Evolutionary conservation across 139 green algal genomes (phyloP).

Genomic region (Tetraselmis chui): DNA sequence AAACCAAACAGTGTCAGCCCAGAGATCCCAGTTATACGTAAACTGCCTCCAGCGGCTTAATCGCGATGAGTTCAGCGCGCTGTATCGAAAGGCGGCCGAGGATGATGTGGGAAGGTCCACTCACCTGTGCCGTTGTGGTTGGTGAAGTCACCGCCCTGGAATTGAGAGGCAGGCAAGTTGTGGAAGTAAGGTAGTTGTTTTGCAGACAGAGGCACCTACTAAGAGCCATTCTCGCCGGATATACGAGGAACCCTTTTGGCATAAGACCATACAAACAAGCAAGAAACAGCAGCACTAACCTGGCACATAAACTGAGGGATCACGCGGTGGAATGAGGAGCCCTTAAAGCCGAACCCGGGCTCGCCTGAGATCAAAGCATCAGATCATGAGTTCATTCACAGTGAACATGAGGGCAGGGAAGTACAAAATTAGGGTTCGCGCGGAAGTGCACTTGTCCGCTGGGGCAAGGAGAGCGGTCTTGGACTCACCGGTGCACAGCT

Average conservation of each 20-base stretch:
- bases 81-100: neutral
- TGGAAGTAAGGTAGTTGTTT: neutral
- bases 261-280: slow-evolving; percentile 58
- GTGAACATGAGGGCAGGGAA: neutral
- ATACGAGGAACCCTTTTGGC: neutral
- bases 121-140: slow-evolving; percentile 63
- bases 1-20: neutral
- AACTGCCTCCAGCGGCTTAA: neutral
- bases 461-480: neutral
- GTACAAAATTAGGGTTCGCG: neutral
- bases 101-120: slow-evolving; percentile 4
- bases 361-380: too few species aligned
- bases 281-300: too few species aligned
- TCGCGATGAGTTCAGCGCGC: neutral
- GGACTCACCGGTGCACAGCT: slow-evolving; percentile 13
- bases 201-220: neutral
- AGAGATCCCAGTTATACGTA: neutral
- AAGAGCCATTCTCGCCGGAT: neutral
- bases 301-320: slow-evolving; percentile 60
- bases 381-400: neutral
- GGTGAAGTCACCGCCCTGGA: slow-evolving; percentile 57
- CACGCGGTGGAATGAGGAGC: slow-evolving; percentile 77
- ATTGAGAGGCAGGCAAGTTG: neutral
- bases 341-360: slow-evolving; percentile 52
- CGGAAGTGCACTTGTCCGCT: neutral